Conservation (phyloP, 2,329 filamentous ascomycete species). For the Coniochaeta sp. region DNA sequence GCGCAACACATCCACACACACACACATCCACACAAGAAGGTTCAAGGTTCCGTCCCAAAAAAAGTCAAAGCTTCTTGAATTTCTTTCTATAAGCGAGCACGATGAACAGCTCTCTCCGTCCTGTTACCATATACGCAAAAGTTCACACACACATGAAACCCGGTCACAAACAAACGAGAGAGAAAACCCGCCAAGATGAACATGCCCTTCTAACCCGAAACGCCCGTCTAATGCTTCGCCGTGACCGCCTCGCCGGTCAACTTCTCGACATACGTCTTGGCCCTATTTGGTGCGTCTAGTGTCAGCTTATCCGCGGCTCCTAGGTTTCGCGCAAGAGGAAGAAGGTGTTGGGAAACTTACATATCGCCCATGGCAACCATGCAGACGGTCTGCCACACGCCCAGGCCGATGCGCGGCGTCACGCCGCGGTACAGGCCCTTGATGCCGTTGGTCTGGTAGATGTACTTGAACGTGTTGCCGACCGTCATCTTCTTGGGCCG, state of each 20-base stretch:
- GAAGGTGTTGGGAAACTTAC: constrained; percentile 47
- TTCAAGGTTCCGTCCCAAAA: not conserved
- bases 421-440: constrained; percentile 95
- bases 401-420: constrained; percentile 84
- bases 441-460: constrained; percentile 82
- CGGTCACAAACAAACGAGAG: not conserved
- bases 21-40: not conserved
- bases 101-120: not conserved
- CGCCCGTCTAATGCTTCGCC: constrained; percentile 56
- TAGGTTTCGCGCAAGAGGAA: not conserved
- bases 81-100: not conserved
- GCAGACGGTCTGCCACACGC: constrained; percentile 98
- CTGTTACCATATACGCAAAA: not conserved
- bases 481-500: constrained; percentile 99
- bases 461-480: constrained; percentile 76
- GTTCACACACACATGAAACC: not conserved
- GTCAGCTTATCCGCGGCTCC: too few relatives aligned
- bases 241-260: constrained; percentile 57
- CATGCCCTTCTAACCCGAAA: constrained; percentile 17
- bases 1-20: not conserved
- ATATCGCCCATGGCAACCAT: constrained; percentile 99
- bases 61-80: not conserved
- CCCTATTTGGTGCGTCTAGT: too few relatives aligned
- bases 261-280: constrained; percentile 61
- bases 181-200: not conserved